Base-by-base conservation (phyloP, 805 yeast species). In the Spathaspora passalidarum region DNA sequence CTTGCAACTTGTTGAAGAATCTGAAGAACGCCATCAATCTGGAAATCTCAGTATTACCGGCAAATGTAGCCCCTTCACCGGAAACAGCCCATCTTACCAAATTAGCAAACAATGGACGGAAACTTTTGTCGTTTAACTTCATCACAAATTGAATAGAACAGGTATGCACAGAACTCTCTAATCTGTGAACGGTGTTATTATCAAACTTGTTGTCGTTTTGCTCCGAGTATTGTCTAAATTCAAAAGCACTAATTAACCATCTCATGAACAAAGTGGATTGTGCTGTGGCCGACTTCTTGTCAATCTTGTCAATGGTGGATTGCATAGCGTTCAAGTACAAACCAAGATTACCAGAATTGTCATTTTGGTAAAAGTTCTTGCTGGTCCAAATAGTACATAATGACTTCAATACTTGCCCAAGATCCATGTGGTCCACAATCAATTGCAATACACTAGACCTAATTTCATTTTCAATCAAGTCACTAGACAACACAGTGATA, bases 21-120 rank as follows among this genome's bases (percentile, higher is more conserved):
- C 83, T 85, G 78, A 85, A 88, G 68, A 90, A 89, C 2, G 96
- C 83, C 38, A 78, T 65, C 46, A 84, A 69, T 58, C 96, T 76
- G 45, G 83, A 79, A 13, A 63, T 56, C 57, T 79, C 82, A 14
- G 77, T 65, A 34, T 78, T 76, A 21, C 59, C 59, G 5, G 63
- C 53, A 41, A 76, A 65, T 3, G 61, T 67, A 10, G 79, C 78
- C 37, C 86, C 90, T 63, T 85, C 95, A 47, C 90, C 96, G 51
- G 83, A 86, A 56, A 88, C 79, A 2, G 97, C 95, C 99, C 99
- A 94, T 62, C 90, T 81, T 10, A 86, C 90, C 55, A 89, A 72
- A 20, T 84, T 73, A 5, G 91, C 92, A 68, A 94, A 94, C 60
- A 88, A 72, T 16, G 99, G 99, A 60, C 97, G 81, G 76, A 94